Base-by-base conservation (phyloP, 73 alveolate species). In the Effrenium voratum region DNA sequence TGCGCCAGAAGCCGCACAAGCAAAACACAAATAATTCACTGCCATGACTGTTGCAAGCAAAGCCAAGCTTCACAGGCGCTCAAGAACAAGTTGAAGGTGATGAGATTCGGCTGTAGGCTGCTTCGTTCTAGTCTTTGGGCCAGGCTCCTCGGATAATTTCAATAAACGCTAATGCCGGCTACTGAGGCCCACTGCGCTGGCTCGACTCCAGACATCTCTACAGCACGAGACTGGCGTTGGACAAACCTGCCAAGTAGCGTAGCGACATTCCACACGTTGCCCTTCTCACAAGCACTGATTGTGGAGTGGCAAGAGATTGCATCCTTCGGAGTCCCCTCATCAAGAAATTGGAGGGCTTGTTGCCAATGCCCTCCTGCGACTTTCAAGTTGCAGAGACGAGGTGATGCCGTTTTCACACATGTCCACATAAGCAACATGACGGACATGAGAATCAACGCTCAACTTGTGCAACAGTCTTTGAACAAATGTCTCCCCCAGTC, bases 211-310 rank as follows among this genome's bases (percentile, higher is more conserved):
- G n/a, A n/a, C n/a, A n/a, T n/a, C n/a, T n/a, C n/a, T n/a, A n/a
- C n/a, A n/a, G n/a, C n/a, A n/a, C n/a, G n/a, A n/a, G n/a, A n/a
- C n/a, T n/a, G n/a, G n/a, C n/a, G n/a, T n/a, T n/a, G n/a, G n/a
- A n/a, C n/a, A n/a, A n/a, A n/a, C n/a, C n/a, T n/a, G 1, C 85
- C 66, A 32, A 79, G 43, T 28, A 4, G 46, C 90, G 32, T 44
- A 43, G 90, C 90, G 34, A 26, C 32, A 3, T 43, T 8, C 90
- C 90, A 79, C 36, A 26, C 60, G 44, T 79, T 60, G 44, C 90
- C 90, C 46, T 79, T 79, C 90, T 79, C 90, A 79, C 90, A 79
- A 26, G 90, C 90, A 26, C 46, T 45, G 70, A 79, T 79, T 12
- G 32, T 32, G 90, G 90, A 60, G 46, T 79, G 44, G 90, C 46